Evolutionary conservation across 306 rosid genomes (phyloP), one percentile per base, ranked within the genome.

Genomic region (Dryas drummondii): DNA sequence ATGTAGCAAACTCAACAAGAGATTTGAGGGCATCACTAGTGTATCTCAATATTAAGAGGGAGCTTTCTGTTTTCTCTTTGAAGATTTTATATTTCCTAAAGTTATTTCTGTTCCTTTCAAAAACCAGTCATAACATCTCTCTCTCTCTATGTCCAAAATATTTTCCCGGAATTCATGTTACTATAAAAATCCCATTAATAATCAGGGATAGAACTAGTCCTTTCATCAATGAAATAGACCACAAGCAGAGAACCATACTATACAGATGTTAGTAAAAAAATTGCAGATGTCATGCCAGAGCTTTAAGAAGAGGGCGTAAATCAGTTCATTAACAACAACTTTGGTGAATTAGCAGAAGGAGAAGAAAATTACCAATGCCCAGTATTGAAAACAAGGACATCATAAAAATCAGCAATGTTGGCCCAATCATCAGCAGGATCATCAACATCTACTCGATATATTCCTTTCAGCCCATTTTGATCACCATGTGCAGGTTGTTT

Each of bases 401-500:
- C 91, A 69, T 91, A 94, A 87, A 89, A 94, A 68, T 84, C 82
- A 69, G 84, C 66, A 70, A 94, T 90, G 77, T 70, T 78, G 63
- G 80, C 87, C 98, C 98, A 94, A 62, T 90, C 96, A 80, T 87
- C 91, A 13, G 96, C 92, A 56, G 98, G 97, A 84, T 82, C 82
- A 87, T 94, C 98, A 58, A 88, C 96, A 77, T 94, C 98, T 12
- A 91, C 94, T 62, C 93, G 86, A 80, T 87, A 69, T 47, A 80
- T 66, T 77, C 97, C 97, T 79, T 90, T 84, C 16, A 82, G 72
- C 81, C 84, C 90, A 68, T 81, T 87, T 76, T 81, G 81, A 46
- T 71, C 56, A 53, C 83, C 81, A 41, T 54, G 41, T 41, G 80
- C 77, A 7, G 88, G 56, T 75, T 76, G 68, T 76, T 89, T 88